Conservation (phyloP, 192 early-diverging fungal genomes). For the Linnemannia elongata region DNA sequence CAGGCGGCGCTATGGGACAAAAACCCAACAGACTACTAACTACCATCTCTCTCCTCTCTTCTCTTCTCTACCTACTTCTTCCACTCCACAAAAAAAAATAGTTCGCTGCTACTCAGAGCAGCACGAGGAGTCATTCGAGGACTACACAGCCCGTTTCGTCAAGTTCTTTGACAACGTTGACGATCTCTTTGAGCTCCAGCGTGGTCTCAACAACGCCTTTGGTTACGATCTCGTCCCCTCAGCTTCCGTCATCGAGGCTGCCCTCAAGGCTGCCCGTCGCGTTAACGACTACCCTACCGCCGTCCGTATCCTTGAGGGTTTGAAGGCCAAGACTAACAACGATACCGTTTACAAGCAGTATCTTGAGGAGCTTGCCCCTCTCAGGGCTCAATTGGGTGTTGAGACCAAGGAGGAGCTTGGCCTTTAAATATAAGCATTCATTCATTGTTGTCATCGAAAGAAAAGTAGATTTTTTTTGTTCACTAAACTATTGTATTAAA, state of each 20-base stretch:
- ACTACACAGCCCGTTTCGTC: constrained; percentile 83
- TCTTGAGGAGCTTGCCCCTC: constrained; percentile 87
- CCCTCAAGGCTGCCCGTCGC: constrained; percentile 90
- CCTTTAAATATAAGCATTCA: constrained; percentile 58
- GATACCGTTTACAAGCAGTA: constrained; percentile 92
- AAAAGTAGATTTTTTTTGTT: constrained; percentile 13
- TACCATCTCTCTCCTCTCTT: background rate
- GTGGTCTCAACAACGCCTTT: constrained; percentile 98
- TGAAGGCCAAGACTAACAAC: constrained; percentile 91
- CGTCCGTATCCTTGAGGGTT: constrained; percentile 93
- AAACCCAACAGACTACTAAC: background rate
- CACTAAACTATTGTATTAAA: background rate
- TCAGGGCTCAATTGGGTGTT: constrained; percentile 90
- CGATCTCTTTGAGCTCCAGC: constrained; percentile 97
- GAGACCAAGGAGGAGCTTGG: constrained; percentile 92
- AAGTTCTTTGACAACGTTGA: constrained; percentile 88
- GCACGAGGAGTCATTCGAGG: constrained; percentile 82
- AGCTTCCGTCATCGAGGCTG: constrained; percentile 89
- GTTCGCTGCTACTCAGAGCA: constrained; percentile 76
- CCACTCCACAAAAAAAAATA: constrained; percentile 4
- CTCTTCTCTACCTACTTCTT: background rate
- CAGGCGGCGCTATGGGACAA: background rate
- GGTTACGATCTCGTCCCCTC: constrained; percentile 95
- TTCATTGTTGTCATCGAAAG: background rate
- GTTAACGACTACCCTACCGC: constrained; percentile 96